Evolutionary conservation across 2,329 filamentous ascomycete genomes (phyloP).

Genomic region (Neopestalotiopsis sp.): DNA sequence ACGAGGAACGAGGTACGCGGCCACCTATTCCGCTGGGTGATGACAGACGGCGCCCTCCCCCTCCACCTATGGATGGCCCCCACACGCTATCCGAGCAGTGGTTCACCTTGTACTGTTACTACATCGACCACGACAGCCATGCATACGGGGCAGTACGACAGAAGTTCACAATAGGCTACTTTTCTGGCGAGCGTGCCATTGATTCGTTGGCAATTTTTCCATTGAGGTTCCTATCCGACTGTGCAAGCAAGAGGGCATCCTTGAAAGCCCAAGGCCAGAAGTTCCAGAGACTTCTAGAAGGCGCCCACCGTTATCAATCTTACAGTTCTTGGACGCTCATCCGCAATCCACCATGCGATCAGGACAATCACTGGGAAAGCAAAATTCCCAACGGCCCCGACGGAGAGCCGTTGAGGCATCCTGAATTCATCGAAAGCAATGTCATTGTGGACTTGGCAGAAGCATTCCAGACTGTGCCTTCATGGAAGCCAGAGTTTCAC

Average conservation of each 20-base stretch:
- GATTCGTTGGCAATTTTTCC: slow-evolving; percentile 44
- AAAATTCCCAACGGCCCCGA: slow-evolving; percentile 38
- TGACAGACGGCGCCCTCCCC: slow-evolving; percentile 27
- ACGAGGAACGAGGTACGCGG: slow-evolving; percentile 42
- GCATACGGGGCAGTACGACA: slow-evolving; percentile 44
- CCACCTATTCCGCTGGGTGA: slow-evolving; percentile 36
- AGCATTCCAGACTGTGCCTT: slow-evolving; percentile 44
- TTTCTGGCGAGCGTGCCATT: slow-evolving; percentile 44
- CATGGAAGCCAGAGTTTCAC: slow-evolving; percentile 41
- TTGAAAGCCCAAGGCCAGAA: slow-evolving; percentile 39
- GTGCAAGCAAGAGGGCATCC: slow-evolving; percentile 39
- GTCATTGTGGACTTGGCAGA: slow-evolving; percentile 49
- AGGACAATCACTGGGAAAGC: slow-evolving; percentile 29
- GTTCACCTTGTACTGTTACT: slow-evolving; percentile 45
- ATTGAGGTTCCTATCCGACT: slow-evolving; percentile 42
- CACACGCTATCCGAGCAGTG: too few relatives aligned
- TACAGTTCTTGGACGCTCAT: slow-evolving; percentile 50
- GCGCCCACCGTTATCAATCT: slow-evolving; percentile 42
- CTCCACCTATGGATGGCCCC: too few relatives aligned
- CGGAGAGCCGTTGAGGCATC: slow-evolving; percentile 38
- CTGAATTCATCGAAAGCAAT: slow-evolving; percentile 47
- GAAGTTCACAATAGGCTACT: slow-evolving; percentile 42
- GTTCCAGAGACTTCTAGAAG: slow-evolving; percentile 37
- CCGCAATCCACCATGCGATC: slow-evolving; percentile 39
- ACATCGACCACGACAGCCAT: slow-evolving; percentile 48